Evolutionary conservation across 1,139 yeast genomes (phyloP).

Genomic region (Diutina ranongensis): DNA sequence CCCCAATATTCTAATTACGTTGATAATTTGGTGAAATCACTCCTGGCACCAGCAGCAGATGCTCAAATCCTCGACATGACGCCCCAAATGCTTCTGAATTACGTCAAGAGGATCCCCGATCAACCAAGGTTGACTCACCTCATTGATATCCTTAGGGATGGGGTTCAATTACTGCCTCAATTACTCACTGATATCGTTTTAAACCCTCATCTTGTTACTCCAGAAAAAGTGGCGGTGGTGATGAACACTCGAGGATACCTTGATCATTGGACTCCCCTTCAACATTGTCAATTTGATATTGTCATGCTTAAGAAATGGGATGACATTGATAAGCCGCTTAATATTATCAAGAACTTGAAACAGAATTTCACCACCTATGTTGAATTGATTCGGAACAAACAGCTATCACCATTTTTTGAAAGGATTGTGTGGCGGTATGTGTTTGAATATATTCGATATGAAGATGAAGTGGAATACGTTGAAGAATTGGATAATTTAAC

Average conservation of each 20-base stretch:
- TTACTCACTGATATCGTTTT: conserved; percentile 20
- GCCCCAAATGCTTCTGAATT: conserved; percentile 13
- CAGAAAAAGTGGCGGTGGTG: conserved; percentile 17
- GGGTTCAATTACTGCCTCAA: conserved; percentile 17
- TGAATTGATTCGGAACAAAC: conserved; percentile 17
- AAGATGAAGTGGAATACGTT: conserved; percentile 19
- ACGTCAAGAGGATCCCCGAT: conserved; percentile 15
- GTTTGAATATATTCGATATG: conserved; percentile 22
- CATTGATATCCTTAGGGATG: conserved; percentile 17
- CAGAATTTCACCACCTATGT: conserved; percentile 17
- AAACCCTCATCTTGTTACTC: conserved; percentile 16
- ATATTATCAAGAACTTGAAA: conserved; percentile 22
- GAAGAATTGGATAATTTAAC: conserved; percentile 14
- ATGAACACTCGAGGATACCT: conserved; percentile 8
- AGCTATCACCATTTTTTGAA: conserved; percentile 27
- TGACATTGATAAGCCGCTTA: conserved; percentile 21
- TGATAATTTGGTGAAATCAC: background rate
- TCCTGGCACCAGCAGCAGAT: conserved; percentile 2
- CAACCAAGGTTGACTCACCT: conserved; percentile 21
- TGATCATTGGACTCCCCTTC: conserved; percentile 12
- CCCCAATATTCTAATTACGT: background rate
- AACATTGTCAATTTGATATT: conserved; percentile 18
- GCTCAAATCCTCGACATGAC: conserved; percentile 6
- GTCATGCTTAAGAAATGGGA: conserved; percentile 26
- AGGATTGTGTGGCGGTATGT: conserved; percentile 32